These are phyloP conservation scores for Cordyceps fumosorosea DNA, from an alignment of 2,329 filamentous ascomycete genomes.

Conservation along the genomic window DNA sequence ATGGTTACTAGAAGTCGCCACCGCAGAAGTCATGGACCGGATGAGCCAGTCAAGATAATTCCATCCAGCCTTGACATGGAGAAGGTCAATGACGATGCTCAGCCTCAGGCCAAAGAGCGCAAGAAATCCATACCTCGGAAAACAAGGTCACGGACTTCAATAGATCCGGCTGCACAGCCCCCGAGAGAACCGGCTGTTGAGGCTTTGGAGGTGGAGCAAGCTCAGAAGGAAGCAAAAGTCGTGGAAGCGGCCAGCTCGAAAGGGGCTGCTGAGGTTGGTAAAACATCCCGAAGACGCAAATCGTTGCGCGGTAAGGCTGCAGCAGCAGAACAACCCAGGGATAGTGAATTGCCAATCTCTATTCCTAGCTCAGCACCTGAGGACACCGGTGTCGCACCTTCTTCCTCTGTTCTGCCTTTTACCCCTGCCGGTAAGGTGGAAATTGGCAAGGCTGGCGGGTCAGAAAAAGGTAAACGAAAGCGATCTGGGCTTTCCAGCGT, in stretches of 20 bases:
- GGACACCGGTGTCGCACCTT: not conserved
- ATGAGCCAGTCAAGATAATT: slow-evolving; percentile 6
- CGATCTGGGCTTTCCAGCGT: not conserved
- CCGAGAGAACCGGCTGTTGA: not conserved
- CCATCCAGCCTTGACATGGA: slow-evolving; percentile 9
- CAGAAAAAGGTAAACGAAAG: slow-evolving; percentile 10
- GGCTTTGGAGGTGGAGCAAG: not conserved
- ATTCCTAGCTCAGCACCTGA: slow-evolving; percentile 1
- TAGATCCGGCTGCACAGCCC: not conserved
- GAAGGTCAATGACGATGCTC: not conserved
- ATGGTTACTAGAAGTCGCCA: slow-evolving; percentile 13
- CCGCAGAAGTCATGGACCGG: not conserved
- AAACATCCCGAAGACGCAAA: slow-evolving; percentile 2
- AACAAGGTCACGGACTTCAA: not conserved
- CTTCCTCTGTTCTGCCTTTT: not conserved
- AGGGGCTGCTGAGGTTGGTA: not conserved
- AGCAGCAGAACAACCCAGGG: not conserved
- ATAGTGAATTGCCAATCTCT: not conserved
- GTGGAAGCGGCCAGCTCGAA: not conserved
- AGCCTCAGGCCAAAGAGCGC: not conserved
- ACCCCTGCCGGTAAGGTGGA: not conserved
- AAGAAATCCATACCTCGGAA: not conserved
- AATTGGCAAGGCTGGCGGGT: not conserved
- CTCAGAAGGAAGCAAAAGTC: not conserved
- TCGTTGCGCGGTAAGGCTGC: slow-evolving; percentile 7